Conservation (phyloP, 805 yeast genomes). For the Starmerella apicola region DNA sequence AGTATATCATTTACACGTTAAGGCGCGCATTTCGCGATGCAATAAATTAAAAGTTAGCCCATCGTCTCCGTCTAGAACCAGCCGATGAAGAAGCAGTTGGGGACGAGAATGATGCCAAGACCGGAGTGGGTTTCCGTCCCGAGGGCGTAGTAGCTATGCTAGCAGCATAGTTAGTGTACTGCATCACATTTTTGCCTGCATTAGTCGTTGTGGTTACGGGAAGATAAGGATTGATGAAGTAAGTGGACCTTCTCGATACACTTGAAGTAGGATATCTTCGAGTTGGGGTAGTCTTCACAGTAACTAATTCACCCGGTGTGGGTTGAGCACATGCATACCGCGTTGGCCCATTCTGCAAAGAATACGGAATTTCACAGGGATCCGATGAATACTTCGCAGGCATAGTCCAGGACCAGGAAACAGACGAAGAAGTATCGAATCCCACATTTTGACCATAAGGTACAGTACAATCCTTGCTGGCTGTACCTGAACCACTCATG, state of each 20-base stretch:
- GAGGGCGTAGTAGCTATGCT: constrained; percentile 52
- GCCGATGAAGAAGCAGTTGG: not conserved
- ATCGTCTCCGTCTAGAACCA: constrained; percentile 9
- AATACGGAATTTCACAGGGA: constrained; percentile 52
- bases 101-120: constrained; percentile 13
- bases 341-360: constrained; percentile 62
- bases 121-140: constrained; percentile 45
- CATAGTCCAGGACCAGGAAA: constrained; percentile 17
- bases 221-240: constrained; percentile 32
- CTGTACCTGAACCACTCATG: constrained; percentile 49
- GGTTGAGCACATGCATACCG: constrained; percentile 88
- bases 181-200: constrained; percentile 60
- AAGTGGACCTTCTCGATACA: constrained; percentile 45
- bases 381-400: no score
- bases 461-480: constrained; percentile 3
- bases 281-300: constrained; percentile 46
- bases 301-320: constrained; percentile 66
- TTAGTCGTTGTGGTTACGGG: constrained; percentile 62
- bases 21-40: no score
- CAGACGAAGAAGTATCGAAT: constrained; percentile 3
- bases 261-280: constrained; percentile 56
- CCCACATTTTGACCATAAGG: constrained; percentile 5
- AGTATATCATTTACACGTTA: no score
- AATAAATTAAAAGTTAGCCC: constrained; percentile 20
- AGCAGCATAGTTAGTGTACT: constrained; percentile 56